Conservation (phyloP, 2,329 filamentous ascomycete species). For the Cladosporium sp. region DNA sequence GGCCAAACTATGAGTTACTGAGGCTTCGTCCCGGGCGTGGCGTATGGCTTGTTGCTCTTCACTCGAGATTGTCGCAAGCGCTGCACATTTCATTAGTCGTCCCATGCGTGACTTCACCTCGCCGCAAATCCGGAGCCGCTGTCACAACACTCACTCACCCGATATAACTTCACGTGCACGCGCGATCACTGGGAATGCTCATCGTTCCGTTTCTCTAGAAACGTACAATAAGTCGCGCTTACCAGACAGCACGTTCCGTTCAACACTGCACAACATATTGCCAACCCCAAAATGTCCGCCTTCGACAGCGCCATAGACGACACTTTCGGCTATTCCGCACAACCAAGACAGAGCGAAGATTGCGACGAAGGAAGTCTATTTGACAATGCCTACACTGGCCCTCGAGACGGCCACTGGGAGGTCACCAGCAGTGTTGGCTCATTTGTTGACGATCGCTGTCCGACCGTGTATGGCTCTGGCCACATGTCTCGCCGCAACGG, state of each 20-base stretch:
- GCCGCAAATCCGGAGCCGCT: too few relatives aligned
- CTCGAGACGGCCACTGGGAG: slow-evolving; percentile 20
- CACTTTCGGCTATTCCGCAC: slow-evolving; percentile 12
- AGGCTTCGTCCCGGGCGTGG: neutral
- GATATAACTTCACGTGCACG: too few relatives aligned
- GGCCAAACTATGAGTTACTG: slow-evolving; percentile 48
- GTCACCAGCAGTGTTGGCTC: slow-evolving; percentile 17
- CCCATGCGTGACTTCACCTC: too few relatives aligned
- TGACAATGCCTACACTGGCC: slow-evolving; percentile 15
- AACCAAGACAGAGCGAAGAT: neutral
- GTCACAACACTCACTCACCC: too few relatives aligned
- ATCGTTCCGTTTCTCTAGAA: too few relatives aligned
- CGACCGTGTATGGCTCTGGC: slow-evolving; percentile 1
- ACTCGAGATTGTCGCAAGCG: neutral
- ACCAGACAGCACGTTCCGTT: too few relatives aligned
- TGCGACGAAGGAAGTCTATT: neutral
- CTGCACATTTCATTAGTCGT: neutral
- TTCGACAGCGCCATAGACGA: slow-evolving; percentile 20
- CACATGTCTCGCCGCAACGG: neutral
- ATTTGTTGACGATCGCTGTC: slow-evolving; percentile 26
- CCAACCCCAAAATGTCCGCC: neutral
- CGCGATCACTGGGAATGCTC: too few relatives aligned
- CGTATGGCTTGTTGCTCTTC: neutral
- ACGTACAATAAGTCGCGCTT: too few relatives aligned
- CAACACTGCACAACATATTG: too few relatives aligned